Percentiles rank a stretch among this genome's conserved stretches.
Evolutionary conservation across 2,329 filamentous ascomycete species (phyloP).

Genomic region (Diplodia mutila): DNA sequence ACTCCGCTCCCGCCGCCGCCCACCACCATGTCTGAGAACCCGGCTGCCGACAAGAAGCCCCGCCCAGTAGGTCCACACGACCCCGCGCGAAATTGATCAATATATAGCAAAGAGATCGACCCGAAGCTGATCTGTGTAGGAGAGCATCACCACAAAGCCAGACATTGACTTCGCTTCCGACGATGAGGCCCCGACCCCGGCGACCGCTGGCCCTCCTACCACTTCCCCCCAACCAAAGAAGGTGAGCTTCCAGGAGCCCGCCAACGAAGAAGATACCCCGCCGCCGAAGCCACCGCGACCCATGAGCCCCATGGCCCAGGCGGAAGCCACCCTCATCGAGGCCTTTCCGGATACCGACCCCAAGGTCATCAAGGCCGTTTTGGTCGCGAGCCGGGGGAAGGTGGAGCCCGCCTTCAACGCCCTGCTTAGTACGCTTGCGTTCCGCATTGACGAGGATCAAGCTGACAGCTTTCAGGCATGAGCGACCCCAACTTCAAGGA

Average conservation of each 20-base stretch:
- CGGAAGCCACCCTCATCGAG: constrained; percentile 85
- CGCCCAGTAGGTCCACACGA: constrained; percentile 18
- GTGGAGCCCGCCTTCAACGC: constrained; percentile 97
- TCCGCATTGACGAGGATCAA: constrained; percentile 3
- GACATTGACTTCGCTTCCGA: constrained; percentile 57
- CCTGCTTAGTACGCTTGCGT: constrained; percentile 67
- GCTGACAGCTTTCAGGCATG: constrained; percentile 48
- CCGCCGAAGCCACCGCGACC: constrained; percentile 81
- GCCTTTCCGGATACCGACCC: constrained; percentile 86
- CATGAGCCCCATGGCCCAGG: constrained; percentile 78
- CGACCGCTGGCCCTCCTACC: constrained; percentile 31
- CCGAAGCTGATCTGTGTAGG: constrained; percentile 31
- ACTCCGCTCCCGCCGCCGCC: background rate
- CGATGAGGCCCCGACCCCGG: constrained; percentile 50
- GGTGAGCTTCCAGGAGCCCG: constrained; percentile 53
- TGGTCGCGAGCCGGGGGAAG: constrained; percentile 81
- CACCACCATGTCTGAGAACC: constrained; percentile 26
- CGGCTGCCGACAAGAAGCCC: constrained; percentile 27
- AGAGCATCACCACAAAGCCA: constrained; percentile 37
- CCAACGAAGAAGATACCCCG: constrained; percentile 58
- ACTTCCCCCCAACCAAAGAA: constrained; percentile 46
- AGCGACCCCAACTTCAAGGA: constrained; percentile 57
- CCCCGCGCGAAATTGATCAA: constrained; percentile 31
- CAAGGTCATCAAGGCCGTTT: constrained; percentile 81
- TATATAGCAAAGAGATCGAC: constrained; percentile 24